These are phyloP conservation scores for Deuterostichococcus epilithicus DNA, from an alignment of 139 green algal genomes.

Conservation along the genomic window DNA sequence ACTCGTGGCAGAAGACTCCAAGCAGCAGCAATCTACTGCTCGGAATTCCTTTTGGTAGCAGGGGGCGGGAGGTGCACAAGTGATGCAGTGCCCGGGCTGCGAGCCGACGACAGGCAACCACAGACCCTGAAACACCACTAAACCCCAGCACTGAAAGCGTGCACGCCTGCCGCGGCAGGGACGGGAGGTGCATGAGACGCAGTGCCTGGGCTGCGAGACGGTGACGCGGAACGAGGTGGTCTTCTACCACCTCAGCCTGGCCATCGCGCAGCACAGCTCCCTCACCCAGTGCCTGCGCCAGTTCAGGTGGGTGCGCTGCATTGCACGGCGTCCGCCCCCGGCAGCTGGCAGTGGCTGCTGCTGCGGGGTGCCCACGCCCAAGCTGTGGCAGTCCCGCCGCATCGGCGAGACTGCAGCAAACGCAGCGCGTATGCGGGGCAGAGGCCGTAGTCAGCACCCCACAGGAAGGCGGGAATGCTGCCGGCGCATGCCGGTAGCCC, in stretches of 20 bases:
- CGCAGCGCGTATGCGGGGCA: no score
- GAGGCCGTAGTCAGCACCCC: no score
- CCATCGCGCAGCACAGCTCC: slow-evolving; percentile 90
- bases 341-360: no score
- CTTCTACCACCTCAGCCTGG: slow-evolving; percentile 94
- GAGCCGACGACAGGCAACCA: slow-evolving; percentile 71
- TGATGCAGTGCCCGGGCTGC: slow-evolving; percentile 86
- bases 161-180: slow-evolving; percentile 45
- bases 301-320: slow-evolving; percentile 65
- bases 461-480: no score
- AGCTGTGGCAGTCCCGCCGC: no score
- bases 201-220: slow-evolving; percentile 89
- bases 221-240: slow-evolving; percentile 69
- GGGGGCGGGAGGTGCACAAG: slow-evolving; percentile 85
- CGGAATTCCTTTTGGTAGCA: not conserved
- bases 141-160: no score
- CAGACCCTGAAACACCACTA: not conserved
- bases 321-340: not conserved
- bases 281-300: slow-evolving; percentile 82
- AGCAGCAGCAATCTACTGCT: not conserved
- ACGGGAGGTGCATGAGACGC: slow-evolving; percentile 88
- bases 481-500: no score
- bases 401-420: no score
- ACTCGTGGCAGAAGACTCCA: no score
- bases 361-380: no score